A percentile compares a stretch with the other conserved stretches of the same genome.
phyloP scores from a whole-genome alignment of 345 rosid genomes.

The Camelina hispida region DNA sequence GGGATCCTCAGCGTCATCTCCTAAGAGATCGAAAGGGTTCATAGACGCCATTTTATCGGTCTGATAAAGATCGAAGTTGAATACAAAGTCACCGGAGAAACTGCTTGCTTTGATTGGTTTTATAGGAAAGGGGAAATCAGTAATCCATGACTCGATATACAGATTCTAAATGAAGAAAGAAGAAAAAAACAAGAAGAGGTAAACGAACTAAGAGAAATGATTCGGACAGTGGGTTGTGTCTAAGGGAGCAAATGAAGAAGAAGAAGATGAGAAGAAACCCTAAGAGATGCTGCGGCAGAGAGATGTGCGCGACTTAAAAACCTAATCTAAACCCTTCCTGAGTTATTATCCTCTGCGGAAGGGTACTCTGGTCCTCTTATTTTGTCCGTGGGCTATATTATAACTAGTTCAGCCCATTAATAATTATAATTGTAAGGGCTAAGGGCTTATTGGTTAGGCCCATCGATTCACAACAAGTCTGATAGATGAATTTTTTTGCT shows the following conservation, averaged over 20 bases:
- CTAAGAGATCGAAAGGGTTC: slow-evolving; percentile 88
- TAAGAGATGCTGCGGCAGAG: slow-evolving; percentile 33
- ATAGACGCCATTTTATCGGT: slow-evolving; percentile 61
- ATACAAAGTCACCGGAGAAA: slow-evolving; percentile 8
- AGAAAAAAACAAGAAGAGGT: not conserved
- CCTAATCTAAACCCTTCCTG: slow-evolving; percentile 30
- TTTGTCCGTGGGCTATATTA: not conserved
- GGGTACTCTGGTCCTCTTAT: not conserved
- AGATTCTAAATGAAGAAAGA: not conserved
- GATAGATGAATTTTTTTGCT: too few relatives aligned
- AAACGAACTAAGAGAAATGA: not conserved
- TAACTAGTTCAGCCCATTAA: not conserved
- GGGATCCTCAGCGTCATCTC: slow-evolving; percentile 74
- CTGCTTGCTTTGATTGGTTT: slow-evolving; percentile 11
- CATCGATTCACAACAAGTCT: not conserved
- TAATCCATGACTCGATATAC: slow-evolving; percentile 24
- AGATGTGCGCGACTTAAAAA: slow-evolving; percentile 18
- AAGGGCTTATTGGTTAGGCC: not conserved
- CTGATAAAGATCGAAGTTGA: not conserved
- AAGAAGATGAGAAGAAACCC: not conserved
- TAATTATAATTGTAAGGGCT: not conserved
- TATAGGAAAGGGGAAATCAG: not conserved
- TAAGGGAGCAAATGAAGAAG: not conserved
- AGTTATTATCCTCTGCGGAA: not conserved
- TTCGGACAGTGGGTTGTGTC: not conserved